Conservation (phyloP, 2,329 filamentous ascomycete genomes). For the Diaporthe sp. region DNA sequence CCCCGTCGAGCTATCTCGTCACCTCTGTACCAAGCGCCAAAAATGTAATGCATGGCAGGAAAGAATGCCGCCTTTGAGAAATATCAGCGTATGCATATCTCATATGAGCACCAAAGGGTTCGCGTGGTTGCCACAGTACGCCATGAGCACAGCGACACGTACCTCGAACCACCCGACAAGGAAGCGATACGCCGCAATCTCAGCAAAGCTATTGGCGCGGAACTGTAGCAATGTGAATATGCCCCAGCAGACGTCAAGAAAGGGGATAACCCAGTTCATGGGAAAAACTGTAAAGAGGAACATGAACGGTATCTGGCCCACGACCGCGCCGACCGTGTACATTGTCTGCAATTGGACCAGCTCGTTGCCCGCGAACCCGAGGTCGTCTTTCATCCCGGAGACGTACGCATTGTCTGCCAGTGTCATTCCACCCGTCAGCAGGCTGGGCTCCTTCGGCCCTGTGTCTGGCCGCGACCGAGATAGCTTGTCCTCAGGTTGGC, state of each 20-base stretch:
- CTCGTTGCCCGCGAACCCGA: slow-evolving; percentile 65
- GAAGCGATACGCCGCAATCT: slow-evolving; percentile 67
- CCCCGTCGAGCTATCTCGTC: slow-evolving; percentile 63
- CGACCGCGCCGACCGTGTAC: slow-evolving; percentile 63
- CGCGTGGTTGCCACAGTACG: neutral
- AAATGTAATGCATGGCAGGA: slow-evolving; percentile 55
- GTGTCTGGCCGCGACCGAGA: neutral
- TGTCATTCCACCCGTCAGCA: neutral
- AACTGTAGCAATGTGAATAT: slow-evolving; percentile 70
- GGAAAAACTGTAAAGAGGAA: slow-evolving; percentile 62
- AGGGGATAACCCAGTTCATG: slow-evolving; percentile 65
- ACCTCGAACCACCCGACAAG: slow-evolving; percentile 66
- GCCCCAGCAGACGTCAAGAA: slow-evolving; percentile 67
- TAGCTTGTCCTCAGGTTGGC: slow-evolving; percentile 59
- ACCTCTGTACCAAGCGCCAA: slow-evolving; percentile 62
- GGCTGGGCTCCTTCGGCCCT: slow-evolving; percentile 34
- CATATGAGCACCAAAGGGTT: neutral
- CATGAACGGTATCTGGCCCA: slow-evolving; percentile 65
- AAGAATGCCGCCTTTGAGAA: slow-evolving; percentile 52
- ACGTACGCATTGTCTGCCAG: slow-evolving; percentile 67
- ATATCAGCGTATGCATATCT: neutral
- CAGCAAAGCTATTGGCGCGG: slow-evolving; percentile 61
- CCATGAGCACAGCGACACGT: slow-evolving; percentile 33
- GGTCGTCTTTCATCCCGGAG: slow-evolving; percentile 65
- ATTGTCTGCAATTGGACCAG: slow-evolving; percentile 69